Evolutionary conservation across 1,284 basidiomycete genomes (phyloP).

Genomic region (Tetrapyrgos nigripes): DNA sequence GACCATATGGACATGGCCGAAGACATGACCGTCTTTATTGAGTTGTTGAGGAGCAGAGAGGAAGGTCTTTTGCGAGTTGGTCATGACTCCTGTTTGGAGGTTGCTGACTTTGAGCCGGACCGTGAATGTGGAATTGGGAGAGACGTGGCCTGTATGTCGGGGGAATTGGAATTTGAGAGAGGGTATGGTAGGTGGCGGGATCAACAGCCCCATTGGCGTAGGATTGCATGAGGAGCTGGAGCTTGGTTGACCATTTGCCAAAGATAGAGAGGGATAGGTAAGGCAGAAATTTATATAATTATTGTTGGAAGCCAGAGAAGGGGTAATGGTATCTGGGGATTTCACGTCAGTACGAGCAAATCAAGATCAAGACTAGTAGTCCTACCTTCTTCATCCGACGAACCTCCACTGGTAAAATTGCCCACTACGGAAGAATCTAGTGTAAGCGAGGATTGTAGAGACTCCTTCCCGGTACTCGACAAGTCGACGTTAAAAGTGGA

Average conservation of each 20-base stretch:
- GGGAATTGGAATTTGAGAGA: conserved; percentile 9
- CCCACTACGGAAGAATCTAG: background rate
- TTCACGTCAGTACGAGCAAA: background rate
- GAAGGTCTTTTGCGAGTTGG: background rate
- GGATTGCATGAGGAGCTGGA: background rate
- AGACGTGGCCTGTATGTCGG: background rate
- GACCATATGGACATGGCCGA: conserved; percentile 19
- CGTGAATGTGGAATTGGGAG: background rate
- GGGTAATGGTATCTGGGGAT: background rate
- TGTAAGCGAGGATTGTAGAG: background rate
- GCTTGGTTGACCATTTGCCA: background rate
- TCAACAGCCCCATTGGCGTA: conserved; percentile 5
- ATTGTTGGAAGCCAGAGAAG: conserved; percentile 3
- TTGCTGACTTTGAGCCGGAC: conserved; percentile 3
- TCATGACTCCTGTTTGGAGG: background rate
- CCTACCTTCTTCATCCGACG: background rate
- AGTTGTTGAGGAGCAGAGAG: conserved; percentile 11
- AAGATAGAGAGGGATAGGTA: background rate
- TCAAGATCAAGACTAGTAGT: background rate
- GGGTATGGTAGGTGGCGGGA: background rate
- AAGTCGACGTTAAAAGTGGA: background rate
- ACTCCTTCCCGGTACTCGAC: background rate
- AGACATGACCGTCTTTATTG: conserved; percentile 7
- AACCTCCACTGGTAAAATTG: too few species aligned
- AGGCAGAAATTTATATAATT: conserved; percentile 11